These are phyloP conservation scores for Globisporangium nagaii DNA, from an alignment of 352 stramenopile genomes.

Conservation along the genomic window DNA sequence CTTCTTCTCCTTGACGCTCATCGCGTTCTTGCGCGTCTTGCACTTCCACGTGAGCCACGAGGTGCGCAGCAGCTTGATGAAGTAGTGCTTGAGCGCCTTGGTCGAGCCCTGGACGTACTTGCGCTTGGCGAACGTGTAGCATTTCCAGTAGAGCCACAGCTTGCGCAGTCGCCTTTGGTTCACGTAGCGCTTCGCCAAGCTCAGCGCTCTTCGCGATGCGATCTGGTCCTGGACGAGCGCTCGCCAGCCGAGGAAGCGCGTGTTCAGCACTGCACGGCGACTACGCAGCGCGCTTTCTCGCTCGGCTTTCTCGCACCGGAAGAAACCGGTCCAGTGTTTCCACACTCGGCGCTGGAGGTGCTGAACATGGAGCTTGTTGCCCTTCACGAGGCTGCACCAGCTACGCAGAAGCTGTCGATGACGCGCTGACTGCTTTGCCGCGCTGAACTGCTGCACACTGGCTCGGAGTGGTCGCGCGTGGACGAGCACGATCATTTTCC, in stretches of 20 bases:
- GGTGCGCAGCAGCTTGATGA: constrained; percentile 50
- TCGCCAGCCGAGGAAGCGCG: constrained; percentile 40
- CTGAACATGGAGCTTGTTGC: constrained; percentile 13
- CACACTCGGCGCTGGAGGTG: constrained; percentile 27
- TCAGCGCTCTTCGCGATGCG: constrained; percentile 35
- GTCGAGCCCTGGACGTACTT: constrained; percentile 66
- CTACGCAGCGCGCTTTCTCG: constrained; percentile 15
- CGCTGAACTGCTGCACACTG: constrained; percentile 9
- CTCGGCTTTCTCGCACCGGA: constrained; percentile 12
- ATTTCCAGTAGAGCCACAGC: constrained; percentile 76
- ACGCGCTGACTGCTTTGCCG: neutral
- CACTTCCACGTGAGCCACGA: constrained; percentile 27
- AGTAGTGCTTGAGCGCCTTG: constrained; percentile 78
- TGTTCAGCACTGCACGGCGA: constrained; percentile 17
- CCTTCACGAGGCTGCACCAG: constrained; percentile 25
- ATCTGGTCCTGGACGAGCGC: constrained; percentile 25
- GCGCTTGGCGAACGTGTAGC: constrained; percentile 54
- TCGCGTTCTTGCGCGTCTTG: constrained; percentile 31
- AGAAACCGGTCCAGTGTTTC: constrained; percentile 25
- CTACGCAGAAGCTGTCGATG: constrained; percentile 13
- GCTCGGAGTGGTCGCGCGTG: constrained; percentile 25
- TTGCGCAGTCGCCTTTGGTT: constrained; percentile 58
- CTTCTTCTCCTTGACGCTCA: constrained; percentile 43
- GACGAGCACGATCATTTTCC: constrained; percentile 42
- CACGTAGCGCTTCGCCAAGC: constrained; percentile 50